These are phyloP conservation scores for Hericium coralloides DNA, from an alignment of 768 basidiomycete genomes.

Conservation along the genomic window DNA sequence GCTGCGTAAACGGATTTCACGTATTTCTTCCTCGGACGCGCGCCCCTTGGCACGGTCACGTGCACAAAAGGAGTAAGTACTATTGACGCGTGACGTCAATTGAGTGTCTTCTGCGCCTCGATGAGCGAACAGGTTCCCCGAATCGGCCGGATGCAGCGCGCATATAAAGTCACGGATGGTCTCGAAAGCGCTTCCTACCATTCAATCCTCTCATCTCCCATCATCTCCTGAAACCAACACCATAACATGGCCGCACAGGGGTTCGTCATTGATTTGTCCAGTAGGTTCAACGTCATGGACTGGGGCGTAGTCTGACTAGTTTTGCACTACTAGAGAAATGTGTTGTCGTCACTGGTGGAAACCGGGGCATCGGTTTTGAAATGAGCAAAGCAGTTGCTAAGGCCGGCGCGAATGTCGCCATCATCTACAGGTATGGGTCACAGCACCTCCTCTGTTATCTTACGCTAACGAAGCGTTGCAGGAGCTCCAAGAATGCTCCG, in stretches of 20 bases:
- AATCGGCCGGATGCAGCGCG: no score
- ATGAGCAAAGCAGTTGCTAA: constrained; percentile 43
- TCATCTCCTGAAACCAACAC: neutral
- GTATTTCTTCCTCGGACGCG: no score
- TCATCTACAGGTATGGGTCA: constrained; percentile 42
- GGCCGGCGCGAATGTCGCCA: constrained; percentile 50
- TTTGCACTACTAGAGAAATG: constrained; percentile 27
- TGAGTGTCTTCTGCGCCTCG: no score
- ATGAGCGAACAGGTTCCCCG: no score
- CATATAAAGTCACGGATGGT: no score
- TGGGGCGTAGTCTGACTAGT: neutral
- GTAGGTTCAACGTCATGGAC: neutral
- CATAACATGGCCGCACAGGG: neutral
- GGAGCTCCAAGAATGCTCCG: constrained; percentile 38
- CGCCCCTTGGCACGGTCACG: no score
- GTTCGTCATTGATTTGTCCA: neutral
- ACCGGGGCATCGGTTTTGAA: constrained; percentile 51
- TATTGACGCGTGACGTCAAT: no score
- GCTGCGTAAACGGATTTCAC: no score
- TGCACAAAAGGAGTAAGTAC: no score
- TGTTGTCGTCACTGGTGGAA: constrained; percentile 54
- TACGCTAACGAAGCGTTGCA: constrained; percentile 8
- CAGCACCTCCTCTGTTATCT: neutral
- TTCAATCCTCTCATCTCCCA: neutral
- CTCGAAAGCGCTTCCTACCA: neutral